These are phyloP conservation scores for Megacollybia marginata DNA, from an alignment of 768 basidiomycete species.

Conservation along the genomic window DNA sequence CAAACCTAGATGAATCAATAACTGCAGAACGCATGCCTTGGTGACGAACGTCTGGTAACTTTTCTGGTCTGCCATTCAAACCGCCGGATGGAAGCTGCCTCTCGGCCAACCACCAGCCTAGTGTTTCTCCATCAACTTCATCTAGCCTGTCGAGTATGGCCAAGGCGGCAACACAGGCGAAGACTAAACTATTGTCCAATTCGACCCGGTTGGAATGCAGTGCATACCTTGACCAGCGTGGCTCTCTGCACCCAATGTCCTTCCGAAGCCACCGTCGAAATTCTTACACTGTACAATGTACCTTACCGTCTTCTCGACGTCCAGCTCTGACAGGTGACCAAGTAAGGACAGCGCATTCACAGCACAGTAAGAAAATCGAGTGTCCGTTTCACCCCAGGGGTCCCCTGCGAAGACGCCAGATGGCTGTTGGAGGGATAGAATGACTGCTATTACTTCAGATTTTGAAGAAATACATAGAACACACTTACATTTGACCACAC, in stretches of 20 bases:
- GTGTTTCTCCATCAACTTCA: constrained; percentile 66
- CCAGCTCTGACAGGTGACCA: constrained; percentile 61
- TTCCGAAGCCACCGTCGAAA: constrained; percentile 95
- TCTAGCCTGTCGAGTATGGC: constrained; percentile 84
- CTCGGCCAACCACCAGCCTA: constrained; percentile 93
- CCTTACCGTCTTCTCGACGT: constrained; percentile 56
- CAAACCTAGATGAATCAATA: constrained; percentile 62
- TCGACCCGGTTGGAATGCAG: not conserved
- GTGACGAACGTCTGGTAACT: constrained; percentile 81
- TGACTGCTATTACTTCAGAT: constrained; percentile 31
- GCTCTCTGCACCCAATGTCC: constrained; percentile 77
- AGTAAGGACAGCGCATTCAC: constrained; percentile 77
- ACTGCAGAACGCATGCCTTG: not conserved
- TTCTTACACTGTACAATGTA: constrained; percentile 80
- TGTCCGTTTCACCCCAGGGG: constrained; percentile 85
- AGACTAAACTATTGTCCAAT: constrained; percentile 43
- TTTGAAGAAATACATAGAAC: not conserved
- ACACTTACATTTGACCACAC: constrained; percentile 66
- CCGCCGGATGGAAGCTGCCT: constrained; percentile 91
- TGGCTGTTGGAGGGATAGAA: constrained; percentile 75
- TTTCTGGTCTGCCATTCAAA: constrained; percentile 95
- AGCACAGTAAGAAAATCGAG: constrained; percentile 87
- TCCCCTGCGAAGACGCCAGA: constrained; percentile 92
- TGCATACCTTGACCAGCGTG: constrained; percentile 80
- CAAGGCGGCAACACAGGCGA: constrained; percentile 81